Evolutionary conservation across 2,329 filamentous ascomycete genomes (phyloP).

Genomic region (Cercospora nicotianae): DNA sequence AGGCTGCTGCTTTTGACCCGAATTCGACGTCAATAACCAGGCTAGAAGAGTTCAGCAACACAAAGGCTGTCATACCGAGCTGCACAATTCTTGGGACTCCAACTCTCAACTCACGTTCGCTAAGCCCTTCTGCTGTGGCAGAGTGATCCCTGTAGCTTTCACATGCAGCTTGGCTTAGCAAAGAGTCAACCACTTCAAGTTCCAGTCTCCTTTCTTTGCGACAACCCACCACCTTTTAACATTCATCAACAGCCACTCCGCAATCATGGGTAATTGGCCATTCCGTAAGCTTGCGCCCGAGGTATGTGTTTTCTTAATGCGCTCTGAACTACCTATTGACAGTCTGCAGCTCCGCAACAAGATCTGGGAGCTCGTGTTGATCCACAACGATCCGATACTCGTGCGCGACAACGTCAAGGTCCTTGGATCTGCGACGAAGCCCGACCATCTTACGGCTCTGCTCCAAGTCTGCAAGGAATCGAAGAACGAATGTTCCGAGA

Average conservation of each 20-base stretch:
- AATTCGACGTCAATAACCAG: too few relatives aligned
- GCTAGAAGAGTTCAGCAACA: too few relatives aligned
- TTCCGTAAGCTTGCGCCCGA: neutral
- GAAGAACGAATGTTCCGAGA: neutral
- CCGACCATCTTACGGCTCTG: neutral
- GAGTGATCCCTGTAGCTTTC: too few relatives aligned
- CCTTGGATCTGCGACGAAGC: neutral
- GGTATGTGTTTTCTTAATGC: neutral
- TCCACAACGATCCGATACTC: neutral
- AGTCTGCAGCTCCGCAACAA: neutral
- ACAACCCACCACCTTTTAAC: neutral
- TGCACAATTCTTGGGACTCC: too few relatives aligned
- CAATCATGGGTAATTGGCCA: neutral
- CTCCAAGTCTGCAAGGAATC: neutral
- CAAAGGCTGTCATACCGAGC: too few relatives aligned
- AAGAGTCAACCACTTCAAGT: neutral
- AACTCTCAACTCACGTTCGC: too few relatives aligned
- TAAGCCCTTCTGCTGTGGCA: too few relatives aligned
- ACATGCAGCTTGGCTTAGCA: neutral
- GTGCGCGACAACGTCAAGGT: neutral
- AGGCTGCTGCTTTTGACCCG: too few relatives aligned
- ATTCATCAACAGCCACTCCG: neutral
- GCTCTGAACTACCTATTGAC: neutral
- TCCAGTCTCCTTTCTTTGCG: neutral
- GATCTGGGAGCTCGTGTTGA: neutral